Evolutionary conservation across 129 eudicot species (phyloP).

Genomic region (Gnaphalium uliginosum): DNA sequence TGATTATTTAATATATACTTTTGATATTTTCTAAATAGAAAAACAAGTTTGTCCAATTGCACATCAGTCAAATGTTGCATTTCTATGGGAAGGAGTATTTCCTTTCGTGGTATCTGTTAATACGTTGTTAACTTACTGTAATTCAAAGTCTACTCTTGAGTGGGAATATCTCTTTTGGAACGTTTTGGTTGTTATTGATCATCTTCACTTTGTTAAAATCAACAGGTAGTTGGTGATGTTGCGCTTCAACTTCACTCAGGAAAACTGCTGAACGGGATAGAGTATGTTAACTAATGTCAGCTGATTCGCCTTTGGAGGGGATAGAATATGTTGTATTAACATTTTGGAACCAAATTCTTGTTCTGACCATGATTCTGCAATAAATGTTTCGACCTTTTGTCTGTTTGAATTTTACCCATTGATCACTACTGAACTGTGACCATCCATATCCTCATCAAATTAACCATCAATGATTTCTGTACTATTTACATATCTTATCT

Average conservation of each 20-base stretch:
- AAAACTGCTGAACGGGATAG: slow-evolving; percentile 57
- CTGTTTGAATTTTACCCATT: no score
- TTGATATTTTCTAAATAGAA: no score
- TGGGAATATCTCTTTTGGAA: background rate
- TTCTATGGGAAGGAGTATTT: no score
- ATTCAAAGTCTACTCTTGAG: background rate
- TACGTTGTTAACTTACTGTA: background rate
- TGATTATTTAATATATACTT: no score
- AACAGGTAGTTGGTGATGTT: slow-evolving; percentile 83
- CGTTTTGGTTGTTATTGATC: background rate
- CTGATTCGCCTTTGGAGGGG: background rate
- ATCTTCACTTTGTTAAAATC: background rate
- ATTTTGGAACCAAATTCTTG: background rate
- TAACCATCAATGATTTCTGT: no score
- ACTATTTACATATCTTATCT: no score
- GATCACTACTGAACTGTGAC: no score
- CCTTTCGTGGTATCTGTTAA: background rate
- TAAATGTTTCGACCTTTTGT: no score
- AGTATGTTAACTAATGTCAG: slow-evolving; percentile 59
- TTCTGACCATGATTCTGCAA: background rate
- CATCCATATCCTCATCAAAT: no score
- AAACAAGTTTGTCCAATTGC: no score
- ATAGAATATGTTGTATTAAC: background rate
- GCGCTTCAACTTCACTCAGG: slow-evolving; percentile 71
- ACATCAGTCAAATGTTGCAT: no score